phyloP scores from a whole-genome alignment of 225 moss, liverwort and hornwort species.

The Lunularia cruciata region DNA sequence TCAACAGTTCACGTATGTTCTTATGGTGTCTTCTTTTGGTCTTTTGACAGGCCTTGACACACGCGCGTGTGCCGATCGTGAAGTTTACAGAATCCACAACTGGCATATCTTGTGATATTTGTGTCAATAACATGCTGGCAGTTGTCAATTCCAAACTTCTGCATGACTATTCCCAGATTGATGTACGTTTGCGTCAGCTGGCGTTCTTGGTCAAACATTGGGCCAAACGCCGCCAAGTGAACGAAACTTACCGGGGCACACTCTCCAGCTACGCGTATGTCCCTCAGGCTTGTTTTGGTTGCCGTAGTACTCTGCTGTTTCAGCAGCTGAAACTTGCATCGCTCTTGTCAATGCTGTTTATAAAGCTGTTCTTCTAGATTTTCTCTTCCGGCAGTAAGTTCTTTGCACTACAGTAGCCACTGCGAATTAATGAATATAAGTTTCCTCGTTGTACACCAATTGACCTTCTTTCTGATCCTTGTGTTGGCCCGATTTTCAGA shows the following conservation, averaged over 20 bases:
- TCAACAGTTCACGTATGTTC: too few species aligned
- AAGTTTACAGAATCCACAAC: constrained; percentile 86
- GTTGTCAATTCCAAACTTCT: constrained; percentile 99
- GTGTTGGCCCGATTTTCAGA: constrained; percentile 40
- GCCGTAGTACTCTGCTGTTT: too few species aligned
- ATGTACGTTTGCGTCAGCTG: constrained; percentile 90
- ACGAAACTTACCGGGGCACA: constrained; percentile 97
- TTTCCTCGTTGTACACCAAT: too few species aligned
- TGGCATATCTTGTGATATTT: constrained; percentile 95
- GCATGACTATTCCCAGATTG: constrained; percentile 91
- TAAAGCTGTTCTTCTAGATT: too few species aligned
- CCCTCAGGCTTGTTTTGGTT: not conserved
- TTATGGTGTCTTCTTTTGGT: not conserved
- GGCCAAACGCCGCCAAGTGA: constrained; percentile 99
- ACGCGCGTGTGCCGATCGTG: constrained; percentile 97
- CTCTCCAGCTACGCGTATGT: constrained; percentile 98
- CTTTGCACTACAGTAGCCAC: too few species aligned
- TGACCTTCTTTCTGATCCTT: not conserved
- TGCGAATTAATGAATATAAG: too few species aligned
- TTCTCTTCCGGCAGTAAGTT: too few species aligned
- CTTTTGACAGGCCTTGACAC: constrained; percentile 79
- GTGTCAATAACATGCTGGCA: constrained; percentile 98
- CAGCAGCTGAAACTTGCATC: too few species aligned
- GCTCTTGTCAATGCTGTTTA: too few species aligned
- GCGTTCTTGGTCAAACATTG: constrained; percentile 98